phyloP scores from a whole-genome alignment of 2,329 filamentous ascomycete genomes.

The Orbilia quercus region DNA sequence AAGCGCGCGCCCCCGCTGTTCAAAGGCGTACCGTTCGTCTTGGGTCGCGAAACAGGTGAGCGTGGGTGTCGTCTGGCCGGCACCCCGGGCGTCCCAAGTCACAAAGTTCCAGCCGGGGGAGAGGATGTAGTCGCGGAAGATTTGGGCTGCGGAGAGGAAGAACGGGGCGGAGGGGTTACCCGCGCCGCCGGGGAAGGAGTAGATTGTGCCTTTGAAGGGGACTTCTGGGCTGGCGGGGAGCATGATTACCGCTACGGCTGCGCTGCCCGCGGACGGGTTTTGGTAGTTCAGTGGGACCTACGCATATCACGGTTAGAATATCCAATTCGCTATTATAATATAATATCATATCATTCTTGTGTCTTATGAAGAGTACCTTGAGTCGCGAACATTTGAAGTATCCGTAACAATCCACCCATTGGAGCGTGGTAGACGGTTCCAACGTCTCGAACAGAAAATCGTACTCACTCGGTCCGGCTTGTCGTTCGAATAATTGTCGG shows the following conservation, averaged over 20 bases:
- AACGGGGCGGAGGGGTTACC: conserved; percentile 36
- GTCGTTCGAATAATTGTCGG: conserved; percentile 16
- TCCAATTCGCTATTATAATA: too few relatives aligned
- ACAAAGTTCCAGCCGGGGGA: conserved; percentile 45
- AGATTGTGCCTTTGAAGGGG: conserved; percentile 26
- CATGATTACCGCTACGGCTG: conserved; percentile 42
- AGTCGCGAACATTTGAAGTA: conserved; percentile 42
- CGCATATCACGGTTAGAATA: not conserved
- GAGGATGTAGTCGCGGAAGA: conserved; percentile 39
- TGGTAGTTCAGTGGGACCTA: conserved; percentile 49
- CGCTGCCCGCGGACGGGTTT: conserved; percentile 29
- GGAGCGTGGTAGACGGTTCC: conserved; percentile 25
- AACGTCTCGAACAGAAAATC: conserved; percentile 43
- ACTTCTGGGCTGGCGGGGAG: conserved; percentile 26
- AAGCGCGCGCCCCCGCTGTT: conserved; percentile 20
- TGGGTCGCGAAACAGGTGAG: conserved; percentile 38
- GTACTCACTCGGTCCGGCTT: conserved; percentile 26
- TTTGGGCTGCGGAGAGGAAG: conserved; percentile 21
- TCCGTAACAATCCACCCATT: conserved; percentile 52
- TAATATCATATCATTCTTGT: too few relatives aligned
- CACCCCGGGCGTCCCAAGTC: conserved; percentile 49
- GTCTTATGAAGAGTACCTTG: too few relatives aligned
- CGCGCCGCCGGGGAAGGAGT: conserved; percentile 25
- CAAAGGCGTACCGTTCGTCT: conserved; percentile 36
- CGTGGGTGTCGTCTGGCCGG: conserved; percentile 44